phyloP scores from a whole-genome alignment of 345 rosid species.

The Salix suchowensis region DNA sequence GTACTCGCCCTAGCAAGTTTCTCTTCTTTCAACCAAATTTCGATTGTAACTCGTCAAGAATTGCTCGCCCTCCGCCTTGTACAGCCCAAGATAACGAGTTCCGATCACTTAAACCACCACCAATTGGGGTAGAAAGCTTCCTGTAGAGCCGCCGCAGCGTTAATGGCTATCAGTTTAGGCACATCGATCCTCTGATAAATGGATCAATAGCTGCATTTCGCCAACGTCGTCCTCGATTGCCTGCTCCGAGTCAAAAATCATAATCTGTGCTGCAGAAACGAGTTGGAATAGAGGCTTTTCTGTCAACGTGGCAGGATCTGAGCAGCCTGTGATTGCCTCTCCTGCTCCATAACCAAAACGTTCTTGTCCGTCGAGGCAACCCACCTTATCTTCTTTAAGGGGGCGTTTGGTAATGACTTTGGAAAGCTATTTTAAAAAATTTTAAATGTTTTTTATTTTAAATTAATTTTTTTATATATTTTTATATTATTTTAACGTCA shows the following conservation, averaged over 20 bases:
- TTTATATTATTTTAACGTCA: no score
- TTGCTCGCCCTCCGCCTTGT: no score
- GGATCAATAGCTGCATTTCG: constrained; percentile 62
- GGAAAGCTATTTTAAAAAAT: no score
- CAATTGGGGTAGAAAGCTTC: constrained; percentile 39
- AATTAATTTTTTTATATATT: no score
- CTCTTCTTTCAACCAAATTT: constrained; percentile 44
- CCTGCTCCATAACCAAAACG: constrained; percentile 71
- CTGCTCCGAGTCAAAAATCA: constrained; percentile 62
- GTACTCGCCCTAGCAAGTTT: constrained; percentile 59
- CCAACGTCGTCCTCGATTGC: constrained; percentile 65
- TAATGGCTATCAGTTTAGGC: constrained; percentile 57
- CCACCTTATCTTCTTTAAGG: constrained; percentile 33
- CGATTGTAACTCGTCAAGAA: constrained; percentile 46
- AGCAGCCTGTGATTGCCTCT: constrained; percentile 56
- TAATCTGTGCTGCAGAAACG: constrained; percentile 64
- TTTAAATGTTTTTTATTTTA: no score
- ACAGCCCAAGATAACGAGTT: constrained; percentile 74
- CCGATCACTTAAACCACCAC: constrained; percentile 54
- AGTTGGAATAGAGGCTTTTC: constrained; percentile 57
- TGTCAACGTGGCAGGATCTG: constrained; percentile 42
- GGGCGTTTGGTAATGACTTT: no score
- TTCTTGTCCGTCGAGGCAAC: constrained; percentile 65
- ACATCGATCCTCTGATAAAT: constrained; percentile 47
- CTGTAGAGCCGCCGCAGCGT: constrained; percentile 51